Percentiles rank a stretch among this genome's conserved stretches.
phyloP scores from a whole-genome alignment of 139 green algal genomes.

The Haematococcus lacustris region DNA sequence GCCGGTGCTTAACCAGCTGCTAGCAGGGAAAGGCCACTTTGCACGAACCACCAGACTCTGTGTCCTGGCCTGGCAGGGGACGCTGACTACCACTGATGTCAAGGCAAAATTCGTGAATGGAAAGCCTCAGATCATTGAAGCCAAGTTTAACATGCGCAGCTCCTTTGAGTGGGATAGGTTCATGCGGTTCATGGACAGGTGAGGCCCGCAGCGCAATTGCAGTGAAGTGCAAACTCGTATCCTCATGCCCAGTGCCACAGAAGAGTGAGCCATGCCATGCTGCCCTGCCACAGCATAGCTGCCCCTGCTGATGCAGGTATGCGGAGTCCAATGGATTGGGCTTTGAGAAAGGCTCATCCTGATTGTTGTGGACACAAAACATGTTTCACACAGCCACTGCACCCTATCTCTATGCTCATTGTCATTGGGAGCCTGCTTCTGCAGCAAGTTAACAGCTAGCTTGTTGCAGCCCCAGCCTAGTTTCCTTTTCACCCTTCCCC shows the following conservation, averaged over 20 bases:
- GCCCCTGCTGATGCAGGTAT: neutral
- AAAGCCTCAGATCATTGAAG: slow-evolving; percentile 81
- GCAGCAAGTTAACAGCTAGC: too few relatives aligned
- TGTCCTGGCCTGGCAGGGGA: slow-evolving; percentile 25
- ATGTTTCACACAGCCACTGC: too few relatives aligned
- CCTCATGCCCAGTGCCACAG: neutral
- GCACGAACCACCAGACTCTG: neutral
- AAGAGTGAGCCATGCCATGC: neutral
- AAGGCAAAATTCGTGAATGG: slow-evolving; percentile 97
- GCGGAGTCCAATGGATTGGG: neutral
- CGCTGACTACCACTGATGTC: slow-evolving; percentile 86
- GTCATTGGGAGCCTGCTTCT: too few relatives aligned
- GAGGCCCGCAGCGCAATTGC: neutral
- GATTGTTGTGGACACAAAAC: too few relatives aligned
- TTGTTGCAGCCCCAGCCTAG: too few relatives aligned
- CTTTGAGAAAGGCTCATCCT: slow-evolving; percentile 7
- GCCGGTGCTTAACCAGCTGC: neutral
- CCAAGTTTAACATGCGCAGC: slow-evolving; percentile 61
- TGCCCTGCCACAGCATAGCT: neutral
- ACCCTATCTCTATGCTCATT: too few relatives aligned
- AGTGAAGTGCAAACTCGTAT: neutral
- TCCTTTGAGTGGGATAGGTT: slow-evolving; percentile 90
- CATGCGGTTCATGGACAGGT: slow-evolving; percentile 98
- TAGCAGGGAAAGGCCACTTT: neutral
- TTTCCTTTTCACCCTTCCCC: too few relatives aligned